Conservation (phyloP, 805 yeast genomes). For the Teunomyces stri region DNA sequence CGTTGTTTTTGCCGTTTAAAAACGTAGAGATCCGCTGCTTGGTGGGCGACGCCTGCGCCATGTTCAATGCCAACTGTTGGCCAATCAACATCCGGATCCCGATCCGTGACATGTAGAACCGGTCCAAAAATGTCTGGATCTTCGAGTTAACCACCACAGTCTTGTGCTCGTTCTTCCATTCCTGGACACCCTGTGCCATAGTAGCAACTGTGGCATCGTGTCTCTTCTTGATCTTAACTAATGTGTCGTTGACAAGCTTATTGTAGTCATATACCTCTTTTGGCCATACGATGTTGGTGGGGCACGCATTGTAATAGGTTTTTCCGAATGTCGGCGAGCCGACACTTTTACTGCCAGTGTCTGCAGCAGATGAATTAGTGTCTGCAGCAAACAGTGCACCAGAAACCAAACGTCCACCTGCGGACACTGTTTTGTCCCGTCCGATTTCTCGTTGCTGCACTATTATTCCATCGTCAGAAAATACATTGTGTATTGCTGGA, state of each 20-base stretch:
- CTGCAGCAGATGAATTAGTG: constrained; percentile 6
- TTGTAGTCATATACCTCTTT: constrained; percentile 72
- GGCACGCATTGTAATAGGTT: constrained; percentile 52
- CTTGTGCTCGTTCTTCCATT: constrained; percentile 65
- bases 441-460: constrained; percentile 16
- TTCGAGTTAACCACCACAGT: constrained; percentile 60
- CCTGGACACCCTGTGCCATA: constrained; percentile 87
- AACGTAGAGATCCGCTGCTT: constrained; percentile 35
- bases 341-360: constrained; percentile 3
- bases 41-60: constrained; percentile 52
- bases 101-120: constrained; percentile 86
- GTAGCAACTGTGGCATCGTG: constrained; percentile 94
- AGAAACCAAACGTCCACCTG: constrained; percentile 9
- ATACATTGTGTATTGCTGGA: constrained; percentile 40
- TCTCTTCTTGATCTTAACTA: constrained; percentile 70
- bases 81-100: constrained; percentile 93
- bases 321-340: constrained; percentile 42
- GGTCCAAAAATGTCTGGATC: constrained; percentile 77
- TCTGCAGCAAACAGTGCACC: neutral
- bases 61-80: constrained; percentile 84
- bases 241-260: constrained; percentile 59
- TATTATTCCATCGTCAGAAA: constrained; percentile 53
- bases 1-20: constrained; percentile 27
- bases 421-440: constrained; percentile 13
- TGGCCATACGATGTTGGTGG: constrained; percentile 62